Base-by-base conservation (phyloP, 495 filamentous ascomycete genomes). In the Stereocaulon alpinum region DNA sequence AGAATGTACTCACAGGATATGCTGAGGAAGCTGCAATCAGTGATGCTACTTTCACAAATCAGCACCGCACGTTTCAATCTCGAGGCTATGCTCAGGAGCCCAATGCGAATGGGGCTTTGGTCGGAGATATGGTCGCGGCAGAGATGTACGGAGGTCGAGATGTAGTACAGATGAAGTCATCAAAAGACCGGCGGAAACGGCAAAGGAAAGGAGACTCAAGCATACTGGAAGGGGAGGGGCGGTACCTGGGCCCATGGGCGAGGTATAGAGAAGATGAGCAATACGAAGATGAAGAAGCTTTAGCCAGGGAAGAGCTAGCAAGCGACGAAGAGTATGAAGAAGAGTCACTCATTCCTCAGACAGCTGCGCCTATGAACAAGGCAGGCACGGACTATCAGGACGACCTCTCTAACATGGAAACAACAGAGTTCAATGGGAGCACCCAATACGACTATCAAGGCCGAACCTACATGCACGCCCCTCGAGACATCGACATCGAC, bases 211-310 rank as follows among this genome's bases (percentile, higher is more conserved):
- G 93, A 9, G 85, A 92, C 69, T 76, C 88, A 32, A 83, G 84
- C 55, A 76, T 96, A 41, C 83, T 91, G 0, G 88, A 95, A 63
- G 93, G 93, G 0, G 85, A 88, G 6, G 85, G 84, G 41, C 84
- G 89, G 29, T 97, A 96, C 70, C 78, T 91, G 32, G 94, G 93
- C 1, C 94, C 93, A 0, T 99, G 94, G 94, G 93, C 94, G 32
- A 82, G 79, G 68, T 97, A 93, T 63, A 81, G 86, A 59, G 76
- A 81, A 61, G 76, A 83, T 41, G 75, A 78, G 60, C 71, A 77
- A 41, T 89, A 87, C 61, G 84, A 91, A 67, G 75, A 80, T 27
- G 70, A 77, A 56, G 71, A 69, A 40, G 73, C 68, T 58, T 66
- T 64, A 67, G 75, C 67, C 45, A 83, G 72, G 62, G 85, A 78